Base-by-base conservation (phyloP, 192 early-diverging fungal species). In the Backusella macrospora region DNA sequence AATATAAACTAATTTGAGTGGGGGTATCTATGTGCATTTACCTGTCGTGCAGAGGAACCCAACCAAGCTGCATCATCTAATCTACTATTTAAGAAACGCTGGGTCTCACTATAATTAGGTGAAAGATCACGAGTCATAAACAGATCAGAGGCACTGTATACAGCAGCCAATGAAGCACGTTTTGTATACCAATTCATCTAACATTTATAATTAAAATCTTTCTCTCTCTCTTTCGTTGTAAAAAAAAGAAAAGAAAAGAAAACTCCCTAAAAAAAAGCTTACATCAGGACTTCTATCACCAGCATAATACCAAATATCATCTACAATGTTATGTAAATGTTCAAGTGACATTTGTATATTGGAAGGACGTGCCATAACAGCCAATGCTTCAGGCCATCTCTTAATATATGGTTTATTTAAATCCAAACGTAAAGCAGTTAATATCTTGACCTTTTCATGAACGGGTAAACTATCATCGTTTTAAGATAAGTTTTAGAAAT, bases 111-210 rank as follows among this genome's bases (percentile, higher is more conserved):
- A 77, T 84, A 90, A 47, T 90, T 85, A 12, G 91, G 88, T 7
- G 96, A 95, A 44, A 81, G 80, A 73, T 98, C 96, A 76, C 94
- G 92, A 16, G 92, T 93, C 96, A 98, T 95, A 79, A 91, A 98
- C 52, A 98, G 78, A 79, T 98, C 96, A 12, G 96, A 90, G 0
- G 95, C 89, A 10, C 95, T 85, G 66, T 96, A 98, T 10, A 94
- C 90, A 23, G 88, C 91, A 3, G 94, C 94, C 43, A 98, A 84
- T 13, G 88, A 83, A 44, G 89, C 89, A 18, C 96, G 86, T 71
- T 93, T 93, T 55, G 88, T 89, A 77, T 98, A 97, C 93, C 93
- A 98, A 81, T 95, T 92, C 86, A 93, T 87, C 92, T 94, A 76
- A 63, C 6, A 39, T 5, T 16, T n/a, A 70, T 18, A 45, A 71